Evolutionary conservation across 2,329 filamentous ascomycete genomes (phyloP).

Genomic region (Dothistroma pini): DNA sequence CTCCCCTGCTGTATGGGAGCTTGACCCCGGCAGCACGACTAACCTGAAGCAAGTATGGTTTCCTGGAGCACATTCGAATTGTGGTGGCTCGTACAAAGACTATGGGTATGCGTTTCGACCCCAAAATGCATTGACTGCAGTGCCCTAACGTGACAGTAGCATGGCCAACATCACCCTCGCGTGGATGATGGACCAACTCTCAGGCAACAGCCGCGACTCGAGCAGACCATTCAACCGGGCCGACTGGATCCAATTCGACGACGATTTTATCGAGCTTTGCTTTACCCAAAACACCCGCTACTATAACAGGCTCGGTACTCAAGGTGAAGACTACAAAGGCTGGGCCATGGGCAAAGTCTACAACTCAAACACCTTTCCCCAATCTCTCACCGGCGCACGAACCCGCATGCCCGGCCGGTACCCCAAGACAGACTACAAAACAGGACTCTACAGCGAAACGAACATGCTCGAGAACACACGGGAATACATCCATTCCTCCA

Average conservation of each 20-base stretch:
- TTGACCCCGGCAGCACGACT: constrained; percentile 25
- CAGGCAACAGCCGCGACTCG: constrained; percentile 28
- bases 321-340: constrained; percentile 21
- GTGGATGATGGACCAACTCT: constrained; percentile 43
- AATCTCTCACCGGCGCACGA: constrained; percentile 29
- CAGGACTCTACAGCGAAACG: constrained; percentile 21
- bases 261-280: constrained; percentile 31
- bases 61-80: constrained; percentile 52
- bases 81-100: constrained; percentile 47
- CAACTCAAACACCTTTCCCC: constrained; percentile 35
- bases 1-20: constrained; percentile 49
- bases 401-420: constrained; percentile 33
- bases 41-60: constrained; percentile 55
- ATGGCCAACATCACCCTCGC: constrained; percentile 36
- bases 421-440: constrained; percentile 30
- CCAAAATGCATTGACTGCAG: constrained; percentile 35
- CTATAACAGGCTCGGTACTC: constrained; percentile 17
- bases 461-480: constrained; percentile 31
- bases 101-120: constrained; percentile 37
- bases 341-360: constrained; percentile 36
- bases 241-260: constrained; percentile 38
- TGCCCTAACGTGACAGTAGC: constrained; percentile 20
- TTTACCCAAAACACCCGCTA: constrained; percentile 27
- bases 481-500: constrained; percentile 36
- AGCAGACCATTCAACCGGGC: constrained; percentile 24